A percentile compares a stretch with the other conserved stretches of the same genome.
These are phyloP conservation scores for Dinochytrium kinnereticum DNA, from an alignment of 371 early-diverging fungal species.

Conservation along the genomic window DNA sequence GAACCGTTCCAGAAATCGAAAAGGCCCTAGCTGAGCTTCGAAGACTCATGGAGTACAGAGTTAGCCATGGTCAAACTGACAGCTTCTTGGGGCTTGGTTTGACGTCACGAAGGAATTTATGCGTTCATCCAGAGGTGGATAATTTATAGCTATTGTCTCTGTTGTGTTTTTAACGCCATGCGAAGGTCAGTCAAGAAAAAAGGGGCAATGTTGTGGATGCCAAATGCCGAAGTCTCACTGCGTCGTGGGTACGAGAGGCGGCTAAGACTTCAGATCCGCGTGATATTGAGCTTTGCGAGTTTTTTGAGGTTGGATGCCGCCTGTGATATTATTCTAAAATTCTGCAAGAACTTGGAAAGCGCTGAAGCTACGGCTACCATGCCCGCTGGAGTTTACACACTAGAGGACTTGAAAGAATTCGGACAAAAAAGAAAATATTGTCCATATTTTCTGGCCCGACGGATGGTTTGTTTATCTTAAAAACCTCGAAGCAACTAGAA, in stretches of 20 bases:
- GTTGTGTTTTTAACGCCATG: background rate
- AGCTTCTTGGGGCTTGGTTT: constrained; percentile 95
- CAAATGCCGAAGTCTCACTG: constrained; percentile 88
- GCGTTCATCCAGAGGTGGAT: constrained; percentile 88
- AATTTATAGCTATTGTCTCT: background rate
- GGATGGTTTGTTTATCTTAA: constrained; percentile 77
- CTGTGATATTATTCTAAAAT: background rate
- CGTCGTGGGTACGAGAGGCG: constrained; percentile 90
- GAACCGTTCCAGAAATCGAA: constrained; percentile 99
- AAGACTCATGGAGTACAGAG: constrained; percentile 87
- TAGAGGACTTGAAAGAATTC: constrained; percentile 89
- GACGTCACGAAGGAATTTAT: constrained; percentile 94
- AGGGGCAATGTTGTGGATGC: constrained; percentile 89
- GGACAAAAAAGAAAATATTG: constrained; percentile 81
- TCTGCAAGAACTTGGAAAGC: constrained; percentile 63
- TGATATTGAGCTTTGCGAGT: constrained; percentile 70
- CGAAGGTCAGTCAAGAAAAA: constrained; percentile 77
- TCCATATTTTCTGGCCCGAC: constrained; percentile 95
- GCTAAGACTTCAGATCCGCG: constrained; percentile 50
- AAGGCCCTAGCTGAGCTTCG: constrained; percentile 98
- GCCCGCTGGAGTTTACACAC: constrained; percentile 93
- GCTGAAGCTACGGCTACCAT: constrained; percentile 68
- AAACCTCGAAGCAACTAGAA: background rate
- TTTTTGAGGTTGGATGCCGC: constrained; percentile 72
- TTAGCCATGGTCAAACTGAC: constrained; percentile 66